phyloP scores from a whole-genome alignment of 2,329 filamentous ascomycete genomes.

The Trichothecium roseum region DNA sequence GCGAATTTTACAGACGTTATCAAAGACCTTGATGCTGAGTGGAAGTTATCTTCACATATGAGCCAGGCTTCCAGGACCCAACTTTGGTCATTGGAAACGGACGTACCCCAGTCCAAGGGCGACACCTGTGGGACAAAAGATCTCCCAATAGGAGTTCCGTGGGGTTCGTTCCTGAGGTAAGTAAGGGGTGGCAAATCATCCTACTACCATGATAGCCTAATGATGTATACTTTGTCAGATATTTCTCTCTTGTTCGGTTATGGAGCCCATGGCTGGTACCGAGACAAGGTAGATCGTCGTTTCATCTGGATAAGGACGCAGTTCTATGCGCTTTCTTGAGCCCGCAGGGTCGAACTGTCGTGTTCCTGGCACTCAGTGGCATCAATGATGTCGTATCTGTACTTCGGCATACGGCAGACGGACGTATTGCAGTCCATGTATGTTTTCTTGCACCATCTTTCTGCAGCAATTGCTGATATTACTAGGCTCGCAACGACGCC shows the following conservation, averaged over 20 bases:
- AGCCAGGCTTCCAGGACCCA: slow-evolving; percentile 59
- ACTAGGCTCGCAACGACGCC: slow-evolving; percentile 57
- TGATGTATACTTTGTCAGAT: slow-evolving; percentile 32
- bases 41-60: slow-evolving; percentile 40
- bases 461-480: slow-evolving; percentile 7
- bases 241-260: slow-evolving; percentile 72
- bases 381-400: slow-evolving; percentile 59
- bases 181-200: slow-evolving; percentile 6
- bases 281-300: slow-evolving; percentile 61
- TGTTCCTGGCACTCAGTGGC: slow-evolving; percentile 69
- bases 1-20: slow-evolving; percentile 46
- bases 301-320: slow-evolving; percentile 66
- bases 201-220: no score
- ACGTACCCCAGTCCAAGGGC: slow-evolving; percentile 44
- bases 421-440: slow-evolving; percentile 57
- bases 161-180: slow-evolving; percentile 42
- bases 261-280: slow-evolving; percentile 83
- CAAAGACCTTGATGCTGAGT: slow-evolving; percentile 41
- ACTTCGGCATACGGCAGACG: slow-evolving; percentile 54
- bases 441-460: slow-evolving; percentile 15
- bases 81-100: slow-evolving; percentile 58
- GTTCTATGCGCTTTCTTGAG: slow-evolving; percentile 70
- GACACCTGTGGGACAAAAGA: slow-evolving; percentile 47
- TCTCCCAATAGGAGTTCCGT: slow-evolving; percentile 53
- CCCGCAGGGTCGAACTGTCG: slow-evolving; percentile 60